Percentiles rank a stretch among this genome's conserved stretches.
Conservation (phyloP, 2,329 filamentous ascomycete genomes). For the Phialocephala sp. region DNA sequence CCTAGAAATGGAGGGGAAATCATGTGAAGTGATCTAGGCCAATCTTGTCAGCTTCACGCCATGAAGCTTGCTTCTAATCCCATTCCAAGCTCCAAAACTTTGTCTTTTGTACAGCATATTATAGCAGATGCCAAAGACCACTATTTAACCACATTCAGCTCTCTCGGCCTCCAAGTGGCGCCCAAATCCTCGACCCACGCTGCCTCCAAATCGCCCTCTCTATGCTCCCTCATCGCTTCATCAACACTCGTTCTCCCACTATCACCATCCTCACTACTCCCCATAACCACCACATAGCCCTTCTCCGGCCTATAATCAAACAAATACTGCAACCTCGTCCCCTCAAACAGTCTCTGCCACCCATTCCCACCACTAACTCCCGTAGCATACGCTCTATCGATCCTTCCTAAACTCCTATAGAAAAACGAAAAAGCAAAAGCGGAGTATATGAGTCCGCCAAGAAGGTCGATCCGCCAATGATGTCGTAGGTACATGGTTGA, state of each 20-base stretch:
- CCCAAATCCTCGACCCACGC: constrained; percentile 11
- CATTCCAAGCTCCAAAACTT: not conserved
- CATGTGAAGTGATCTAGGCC: too few relatives aligned
- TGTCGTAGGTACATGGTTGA: constrained; percentile 96
- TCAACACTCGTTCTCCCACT: constrained; percentile 20
- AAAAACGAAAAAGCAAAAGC: constrained; percentile 71
- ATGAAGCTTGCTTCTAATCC: too few relatives aligned
- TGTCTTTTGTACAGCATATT: not conserved
- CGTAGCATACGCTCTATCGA: constrained; percentile 38
- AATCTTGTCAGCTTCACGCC: too few relatives aligned
- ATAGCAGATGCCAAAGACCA: not conserved
- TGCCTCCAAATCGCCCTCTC: not conserved
- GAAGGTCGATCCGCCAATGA: constrained; percentile 91
- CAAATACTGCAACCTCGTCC: constrained; percentile 34
- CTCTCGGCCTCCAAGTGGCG: not conserved
- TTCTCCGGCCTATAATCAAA: constrained; percentile 35
- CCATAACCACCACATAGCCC: constrained; percentile 32
- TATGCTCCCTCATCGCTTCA: not conserved
- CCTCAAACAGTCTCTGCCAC: constrained; percentile 39
- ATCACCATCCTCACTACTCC: constrained; percentile 17
- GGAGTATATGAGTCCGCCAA: constrained; percentile 80
- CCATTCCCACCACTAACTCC: constrained; percentile 38
- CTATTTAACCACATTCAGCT: not conserved
- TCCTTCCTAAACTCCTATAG: constrained; percentile 35
- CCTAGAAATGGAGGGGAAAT: not conserved